Percentiles rank a stretch among this genome's conserved stretches.
phyloP scores from a whole-genome alignment of 2,329 filamentous ascomycete species.

The Aspergillus chevalieri region DNA sequence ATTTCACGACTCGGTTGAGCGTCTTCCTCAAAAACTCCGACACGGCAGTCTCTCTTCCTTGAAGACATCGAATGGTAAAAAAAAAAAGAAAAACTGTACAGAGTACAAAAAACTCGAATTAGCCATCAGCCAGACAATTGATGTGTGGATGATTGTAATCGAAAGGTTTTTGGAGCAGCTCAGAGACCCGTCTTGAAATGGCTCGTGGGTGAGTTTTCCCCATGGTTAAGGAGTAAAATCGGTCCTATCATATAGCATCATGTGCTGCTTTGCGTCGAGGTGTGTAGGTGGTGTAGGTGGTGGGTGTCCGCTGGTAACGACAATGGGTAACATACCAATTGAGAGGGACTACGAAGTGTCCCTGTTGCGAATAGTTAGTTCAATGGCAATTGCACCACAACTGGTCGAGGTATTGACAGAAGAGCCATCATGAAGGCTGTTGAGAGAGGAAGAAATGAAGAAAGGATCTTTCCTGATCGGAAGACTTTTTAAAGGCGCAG shows the following conservation, averaged over 20 bases:
- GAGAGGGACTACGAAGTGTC: too few relatives aligned
- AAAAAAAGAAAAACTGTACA: background rate
- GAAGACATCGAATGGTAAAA: background rate
- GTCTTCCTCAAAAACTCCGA: too few relatives aligned
- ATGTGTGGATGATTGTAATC: background rate
- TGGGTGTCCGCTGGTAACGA: too few relatives aligned
- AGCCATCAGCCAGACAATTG: background rate
- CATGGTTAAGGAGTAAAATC: background rate
- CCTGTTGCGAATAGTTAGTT: too few relatives aligned
- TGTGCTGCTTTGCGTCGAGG: background rate
- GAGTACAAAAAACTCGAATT: background rate
- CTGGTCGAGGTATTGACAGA: too few relatives aligned
- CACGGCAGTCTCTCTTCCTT: background rate
- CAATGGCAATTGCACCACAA: too few relatives aligned
- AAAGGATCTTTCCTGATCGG: background rate
- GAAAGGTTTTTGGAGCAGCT: background rate
- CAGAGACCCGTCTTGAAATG: conserved; percentile 1
- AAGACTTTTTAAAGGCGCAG: background rate
- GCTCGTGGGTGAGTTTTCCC: background rate
- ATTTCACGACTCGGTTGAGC: too few relatives aligned
- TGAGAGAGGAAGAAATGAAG: background rate
- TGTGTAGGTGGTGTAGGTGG: background rate
- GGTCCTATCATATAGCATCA: conserved; percentile 1
- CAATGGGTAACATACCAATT: too few relatives aligned
- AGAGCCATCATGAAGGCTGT: background rate